Evolutionary conservation across 176 grass and related monocot genomes (phyloP).

Genomic region (Otatea glauca): DNA sequence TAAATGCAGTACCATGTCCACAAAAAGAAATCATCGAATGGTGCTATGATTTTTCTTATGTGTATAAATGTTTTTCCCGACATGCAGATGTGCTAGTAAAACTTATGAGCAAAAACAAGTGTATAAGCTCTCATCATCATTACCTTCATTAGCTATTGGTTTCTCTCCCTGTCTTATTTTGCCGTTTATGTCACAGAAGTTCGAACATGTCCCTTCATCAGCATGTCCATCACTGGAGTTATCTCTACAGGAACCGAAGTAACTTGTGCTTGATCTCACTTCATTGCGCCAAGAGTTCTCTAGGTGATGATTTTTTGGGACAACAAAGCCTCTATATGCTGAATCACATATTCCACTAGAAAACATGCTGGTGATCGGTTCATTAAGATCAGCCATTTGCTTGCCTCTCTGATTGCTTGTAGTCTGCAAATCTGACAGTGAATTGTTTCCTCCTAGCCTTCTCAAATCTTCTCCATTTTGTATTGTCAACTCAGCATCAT

Average conservation of each 20-base stretch:
- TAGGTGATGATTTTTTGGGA: constrained; percentile 7
- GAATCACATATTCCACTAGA: constrained; percentile 10
- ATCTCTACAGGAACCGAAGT: constrained; percentile 18
- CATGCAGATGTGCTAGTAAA: not conserved
- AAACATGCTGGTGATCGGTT: not conserved
- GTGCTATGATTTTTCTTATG: not conserved
- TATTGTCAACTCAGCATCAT: not conserved
- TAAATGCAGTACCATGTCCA: not conserved
- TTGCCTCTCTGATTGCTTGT: constrained; percentile 19
- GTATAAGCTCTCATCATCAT: not conserved
- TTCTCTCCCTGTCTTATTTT: constrained; percentile 27
- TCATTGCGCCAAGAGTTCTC: constrained; percentile 16
- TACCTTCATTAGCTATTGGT: constrained; percentile 22
- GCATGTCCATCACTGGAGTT: constrained; percentile 15
- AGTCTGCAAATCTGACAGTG: not conserved
- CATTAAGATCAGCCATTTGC: constrained; percentile 34
- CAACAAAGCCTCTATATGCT: constrained; percentile 1
- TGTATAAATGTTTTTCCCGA: not conserved
- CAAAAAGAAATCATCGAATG: not conserved
- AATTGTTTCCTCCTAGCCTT: constrained; percentile 15
- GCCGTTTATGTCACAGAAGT: constrained; percentile 33
- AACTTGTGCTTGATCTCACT: constrained; percentile 12
- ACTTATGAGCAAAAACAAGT: not conserved
- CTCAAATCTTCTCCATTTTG: not conserved
- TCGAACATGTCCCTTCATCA: constrained; percentile 31